phyloP scores from a whole-genome alignment of 148 eudicot genomes.

The Fagopyrum esculentum region DNA sequence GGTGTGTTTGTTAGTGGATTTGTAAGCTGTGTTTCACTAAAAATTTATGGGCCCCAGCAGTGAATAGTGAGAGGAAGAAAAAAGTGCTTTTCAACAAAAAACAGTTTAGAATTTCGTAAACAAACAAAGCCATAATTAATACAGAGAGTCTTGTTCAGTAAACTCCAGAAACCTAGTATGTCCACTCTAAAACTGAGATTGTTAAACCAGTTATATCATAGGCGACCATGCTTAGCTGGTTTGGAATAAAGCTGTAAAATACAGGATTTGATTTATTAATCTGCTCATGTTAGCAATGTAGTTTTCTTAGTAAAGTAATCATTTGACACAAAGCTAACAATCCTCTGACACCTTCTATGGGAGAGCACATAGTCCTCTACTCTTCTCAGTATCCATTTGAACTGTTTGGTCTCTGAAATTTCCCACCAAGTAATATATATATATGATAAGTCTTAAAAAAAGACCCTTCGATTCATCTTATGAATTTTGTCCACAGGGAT shows the following conservation, averaged over 20 bases:
- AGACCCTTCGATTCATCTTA: not conserved
- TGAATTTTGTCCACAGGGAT: slow-evolving; percentile 33
- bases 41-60: too few relatives aligned
- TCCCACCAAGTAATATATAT: not conserved
- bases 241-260: not conserved
- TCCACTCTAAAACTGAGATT: not conserved
- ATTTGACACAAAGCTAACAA: not conserved
- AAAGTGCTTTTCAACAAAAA: too few relatives aligned
- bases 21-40: too few relatives aligned
- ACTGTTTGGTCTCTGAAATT: not conserved
- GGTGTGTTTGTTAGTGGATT: too few relatives aligned
- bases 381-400: not conserved
- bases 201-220: not conserved
- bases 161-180: not conserved
- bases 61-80: too few relatives aligned
- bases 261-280: not conserved
- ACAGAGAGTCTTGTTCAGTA: not conserved
- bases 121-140: not conserved
- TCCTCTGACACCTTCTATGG: not conserved
- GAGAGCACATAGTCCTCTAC: not conserved
- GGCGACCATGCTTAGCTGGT: not conserved
- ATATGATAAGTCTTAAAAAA: not conserved
- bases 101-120: too few relatives aligned
- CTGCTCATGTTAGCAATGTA: not conserved
- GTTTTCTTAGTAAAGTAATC: not conserved